phyloP scores from a whole-genome alignment of 306 rosid species.

The Corylus avellana region DNA sequence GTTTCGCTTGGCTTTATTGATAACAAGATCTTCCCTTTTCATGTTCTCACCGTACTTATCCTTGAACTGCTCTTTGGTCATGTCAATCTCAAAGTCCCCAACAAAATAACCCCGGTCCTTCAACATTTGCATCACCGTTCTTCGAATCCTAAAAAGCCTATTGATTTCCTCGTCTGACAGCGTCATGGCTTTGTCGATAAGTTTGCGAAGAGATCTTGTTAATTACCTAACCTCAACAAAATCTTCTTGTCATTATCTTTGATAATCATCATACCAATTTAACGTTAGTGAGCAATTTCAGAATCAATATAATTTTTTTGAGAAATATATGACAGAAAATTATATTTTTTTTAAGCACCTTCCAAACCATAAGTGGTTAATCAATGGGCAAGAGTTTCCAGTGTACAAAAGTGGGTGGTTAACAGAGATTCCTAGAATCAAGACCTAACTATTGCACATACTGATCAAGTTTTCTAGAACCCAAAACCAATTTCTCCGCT shows the following conservation, averaged over 20 bases:
- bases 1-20: constrained; percentile 53
- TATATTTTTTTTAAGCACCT: neutral
- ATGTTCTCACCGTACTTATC: constrained; percentile 33
- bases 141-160: constrained; percentile 46
- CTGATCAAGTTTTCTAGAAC: too few relatives aligned
- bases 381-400: neutral
- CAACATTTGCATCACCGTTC: constrained; percentile 72
- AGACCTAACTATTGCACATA: neutral
- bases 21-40: constrained; percentile 72
- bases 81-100: constrained; percentile 54
- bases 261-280: neutral
- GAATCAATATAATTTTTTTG: neutral
- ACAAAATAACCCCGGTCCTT: constrained; percentile 57
- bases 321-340: neutral
- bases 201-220: neutral
- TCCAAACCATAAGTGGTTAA: neutral
- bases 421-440: too few relatives aligned
- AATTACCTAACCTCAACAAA: neutral
- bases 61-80: constrained; percentile 37
- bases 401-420: neutral
- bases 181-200: constrained; percentile 43
- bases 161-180: constrained; percentile 51
- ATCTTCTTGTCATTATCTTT: neutral
- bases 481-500: too few relatives aligned
- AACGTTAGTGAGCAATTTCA: neutral